A percentile compares a stretch with the other conserved stretches of the same genome.
These are phyloP conservation scores for Elsinoe necatrix DNA, from an alignment of 2,329 filamentous ascomycete genomes.

Conservation along the genomic window DNA sequence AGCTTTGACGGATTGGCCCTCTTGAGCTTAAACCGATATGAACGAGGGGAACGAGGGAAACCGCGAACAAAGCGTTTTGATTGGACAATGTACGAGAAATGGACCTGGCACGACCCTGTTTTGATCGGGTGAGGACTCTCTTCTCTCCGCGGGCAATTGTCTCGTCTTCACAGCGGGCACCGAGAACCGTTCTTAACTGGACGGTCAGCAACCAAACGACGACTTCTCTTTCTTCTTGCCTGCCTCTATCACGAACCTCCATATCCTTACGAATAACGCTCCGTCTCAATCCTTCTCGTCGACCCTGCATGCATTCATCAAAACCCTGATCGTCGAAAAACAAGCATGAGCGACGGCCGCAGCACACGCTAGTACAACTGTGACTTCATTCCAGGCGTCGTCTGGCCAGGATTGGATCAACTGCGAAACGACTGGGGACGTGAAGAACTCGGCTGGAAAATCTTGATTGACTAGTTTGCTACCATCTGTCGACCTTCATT, in stretches of 20 bases:
- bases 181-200: background rate
- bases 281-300: background rate
- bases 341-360: slow-evolving; percentile 8
- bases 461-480: background rate
- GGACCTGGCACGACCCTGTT: background rate
- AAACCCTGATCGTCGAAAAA: slow-evolving; percentile 1
- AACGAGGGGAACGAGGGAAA: background rate
- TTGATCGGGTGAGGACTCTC: background rate
- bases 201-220: background rate
- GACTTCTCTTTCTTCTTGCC: background rate
- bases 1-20: background rate
- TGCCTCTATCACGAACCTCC: background rate
- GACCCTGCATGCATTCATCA: background rate
- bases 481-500: background rate
- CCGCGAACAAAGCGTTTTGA: background rate
- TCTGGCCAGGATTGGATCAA: background rate
- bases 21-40: background rate
- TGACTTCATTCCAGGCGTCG: slow-evolving; percentile 5
- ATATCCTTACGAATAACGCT: background rate
- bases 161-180: background rate
- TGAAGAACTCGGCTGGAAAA: background rate
- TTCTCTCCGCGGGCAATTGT: background rate
- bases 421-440: background rate
- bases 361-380: slow-evolving; percentile 10
- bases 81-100: background rate